Percentiles rank a stretch among this genome's conserved stretches.
phyloP scores from a whole-genome alignment of 257 asterid genomes.

The Thymus quinquecostatus region DNA sequence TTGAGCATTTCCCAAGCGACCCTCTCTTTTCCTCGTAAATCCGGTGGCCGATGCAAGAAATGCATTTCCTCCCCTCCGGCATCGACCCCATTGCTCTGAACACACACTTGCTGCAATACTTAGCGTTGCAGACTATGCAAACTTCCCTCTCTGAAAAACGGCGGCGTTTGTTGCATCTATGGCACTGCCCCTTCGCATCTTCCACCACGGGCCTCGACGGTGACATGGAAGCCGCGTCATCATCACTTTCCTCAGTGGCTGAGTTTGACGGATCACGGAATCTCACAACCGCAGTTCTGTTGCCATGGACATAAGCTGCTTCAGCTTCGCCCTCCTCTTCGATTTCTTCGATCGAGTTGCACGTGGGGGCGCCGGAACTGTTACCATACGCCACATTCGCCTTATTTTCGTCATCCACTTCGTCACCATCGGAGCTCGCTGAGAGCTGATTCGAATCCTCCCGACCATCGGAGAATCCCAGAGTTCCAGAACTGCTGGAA shows the following conservation, averaged over 20 bases:
- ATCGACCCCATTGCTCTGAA: constrained; percentile 94
- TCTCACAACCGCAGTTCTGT: constrained; percentile 47
- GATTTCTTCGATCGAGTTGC: constrained; percentile 37
- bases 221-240: constrained; percentile 30
- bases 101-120: constrained; percentile 76
- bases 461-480: constrained; percentile 60
- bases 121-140: constrained; percentile 83
- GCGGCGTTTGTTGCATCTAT: constrained; percentile 54
- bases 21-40: constrained; percentile 67
- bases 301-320: constrained; percentile 38
- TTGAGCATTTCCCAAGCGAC: constrained; percentile 73
- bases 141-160: constrained; percentile 66
- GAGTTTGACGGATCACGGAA: constrained; percentile 45
- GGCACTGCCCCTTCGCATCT: constrained; percentile 63
- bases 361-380: constrained; percentile 15
- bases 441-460: constrained; percentile 44
- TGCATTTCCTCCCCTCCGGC: constrained; percentile 95
- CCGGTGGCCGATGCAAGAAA: constrained; percentile 58
- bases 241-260: constrained; percentile 41
- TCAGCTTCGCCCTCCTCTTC: constrained; percentile 40
- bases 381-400: constrained; percentile 22
- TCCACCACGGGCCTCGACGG: constrained; percentile 45
- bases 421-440: constrained; percentile 69
- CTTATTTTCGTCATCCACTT: constrained; percentile 35
- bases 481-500: constrained; percentile 70